Evolutionary conservation across 1,284 basidiomycete genomes (phyloP).

Genomic region (Naganishia sp.): DNA sequence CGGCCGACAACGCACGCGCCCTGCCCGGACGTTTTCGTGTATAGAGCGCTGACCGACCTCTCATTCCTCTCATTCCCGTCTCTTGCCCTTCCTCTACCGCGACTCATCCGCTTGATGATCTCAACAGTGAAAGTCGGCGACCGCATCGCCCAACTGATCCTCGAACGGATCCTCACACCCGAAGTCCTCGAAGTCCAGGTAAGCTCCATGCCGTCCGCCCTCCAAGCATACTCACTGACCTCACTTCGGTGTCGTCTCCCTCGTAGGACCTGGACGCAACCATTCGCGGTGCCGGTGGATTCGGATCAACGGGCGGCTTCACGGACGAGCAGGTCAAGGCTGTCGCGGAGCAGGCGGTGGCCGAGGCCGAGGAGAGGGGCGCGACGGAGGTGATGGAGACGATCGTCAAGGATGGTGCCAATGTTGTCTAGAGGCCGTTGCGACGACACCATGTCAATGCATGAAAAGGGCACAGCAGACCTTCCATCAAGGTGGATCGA

Average conservation of each 20-base stretch:
- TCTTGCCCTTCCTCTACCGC: background rate
- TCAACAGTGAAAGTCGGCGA: conserved; percentile 81
- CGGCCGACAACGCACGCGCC: no score
- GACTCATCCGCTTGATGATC: background rate
- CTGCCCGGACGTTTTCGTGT: no score
- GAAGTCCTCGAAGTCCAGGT: conserved; percentile 82
- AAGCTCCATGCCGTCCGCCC: conserved; percentile 46
- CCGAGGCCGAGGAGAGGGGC: conserved; percentile 3
- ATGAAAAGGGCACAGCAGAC: no score
- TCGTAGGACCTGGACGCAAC: conserved; percentile 79
- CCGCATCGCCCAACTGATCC: conserved; percentile 88
- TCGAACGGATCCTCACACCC: conserved; percentile 86
- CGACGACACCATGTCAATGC: no score
- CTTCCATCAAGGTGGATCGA: no score
- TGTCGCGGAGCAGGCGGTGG: background rate
- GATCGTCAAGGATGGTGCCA: conserved; percentile 20
- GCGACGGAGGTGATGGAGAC: conserved; percentile 22
- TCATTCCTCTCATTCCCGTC: no score
- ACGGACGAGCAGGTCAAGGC: conserved; percentile 25
- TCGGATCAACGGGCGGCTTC: conserved; percentile 85
- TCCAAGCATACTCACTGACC: conserved; percentile 7
- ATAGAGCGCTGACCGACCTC: no score
- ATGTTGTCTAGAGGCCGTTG: background rate
- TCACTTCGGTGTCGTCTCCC: background rate
- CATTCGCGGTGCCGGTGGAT: conserved; percentile 79